A percentile compares a stretch with the other conserved stretches of the same genome.
These are phyloP conservation scores for Mentha longifolia DNA, from an alignment of 257 asterid genomes.

Conservation along the genomic window DNA sequence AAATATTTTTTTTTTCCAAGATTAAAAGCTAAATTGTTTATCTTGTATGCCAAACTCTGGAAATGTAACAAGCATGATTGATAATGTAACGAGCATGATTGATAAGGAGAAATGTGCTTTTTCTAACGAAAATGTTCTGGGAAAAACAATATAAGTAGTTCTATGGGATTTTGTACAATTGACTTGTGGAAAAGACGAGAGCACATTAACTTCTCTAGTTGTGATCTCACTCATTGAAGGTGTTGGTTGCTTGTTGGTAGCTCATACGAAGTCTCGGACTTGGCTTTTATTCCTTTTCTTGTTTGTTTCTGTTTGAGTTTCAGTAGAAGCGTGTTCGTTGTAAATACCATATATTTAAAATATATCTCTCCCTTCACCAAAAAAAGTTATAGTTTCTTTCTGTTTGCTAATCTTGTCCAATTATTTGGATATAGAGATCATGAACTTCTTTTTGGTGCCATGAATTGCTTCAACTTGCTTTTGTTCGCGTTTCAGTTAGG, in stretches of 20 bases:
- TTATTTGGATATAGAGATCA: neutral
- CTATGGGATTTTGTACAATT: too few relatives aligned
- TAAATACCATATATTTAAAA: neutral
- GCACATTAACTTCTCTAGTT: neutral
- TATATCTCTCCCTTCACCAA: neutral
- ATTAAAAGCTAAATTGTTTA: neutral
- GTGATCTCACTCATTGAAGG: neutral
- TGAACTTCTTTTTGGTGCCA: conserved; percentile 11
- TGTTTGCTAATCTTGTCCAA: neutral
- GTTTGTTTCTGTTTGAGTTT: neutral
- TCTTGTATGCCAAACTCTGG: neutral
- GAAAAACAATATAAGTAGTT: neutral
- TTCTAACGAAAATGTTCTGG: neutral
- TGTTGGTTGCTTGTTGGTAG: neutral
- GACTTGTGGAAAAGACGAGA: neutral
- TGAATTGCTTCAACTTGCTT: conserved; percentile 6
- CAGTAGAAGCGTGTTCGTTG: neutral
- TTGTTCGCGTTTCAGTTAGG: conserved; percentile 63
- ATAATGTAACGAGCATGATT: neutral
- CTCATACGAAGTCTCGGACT: neutral
- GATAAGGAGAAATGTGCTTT: neutral
- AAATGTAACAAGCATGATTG: too few relatives aligned
- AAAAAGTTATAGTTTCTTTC: neutral
- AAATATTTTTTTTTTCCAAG: neutral
- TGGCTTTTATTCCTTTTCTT: neutral